Evolutionary conservation across 768 basidiomycete genomes (phyloP).

Genomic region (Boletus eberwhitei): DNA sequence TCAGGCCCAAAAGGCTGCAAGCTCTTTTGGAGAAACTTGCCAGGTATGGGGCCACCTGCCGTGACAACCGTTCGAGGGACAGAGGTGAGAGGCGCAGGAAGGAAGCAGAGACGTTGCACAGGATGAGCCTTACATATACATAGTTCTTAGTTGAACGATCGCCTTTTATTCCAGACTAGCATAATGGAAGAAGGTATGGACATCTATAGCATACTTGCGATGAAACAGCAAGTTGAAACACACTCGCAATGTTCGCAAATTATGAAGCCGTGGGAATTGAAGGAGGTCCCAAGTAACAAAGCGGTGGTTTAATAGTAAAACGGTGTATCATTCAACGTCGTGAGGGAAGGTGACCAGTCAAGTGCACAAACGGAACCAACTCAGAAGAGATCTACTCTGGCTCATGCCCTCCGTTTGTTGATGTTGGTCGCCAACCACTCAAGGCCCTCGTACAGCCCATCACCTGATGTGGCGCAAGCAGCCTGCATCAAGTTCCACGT

Average conservation of each 20-base stretch:
- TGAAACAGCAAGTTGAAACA: slow-evolving; percentile 3
- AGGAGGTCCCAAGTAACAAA: slow-evolving; percentile 27
- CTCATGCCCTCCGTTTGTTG: slow-evolving; percentile 71
- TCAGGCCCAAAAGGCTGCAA: slow-evolving; percentile 71
- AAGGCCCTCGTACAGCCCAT: slow-evolving; percentile 97
- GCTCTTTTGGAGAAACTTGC: slow-evolving; percentile 77
- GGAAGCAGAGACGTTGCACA: slow-evolving; percentile 75
- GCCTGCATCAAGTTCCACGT: slow-evolving; percentile 50
- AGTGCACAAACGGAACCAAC: slow-evolving; percentile 44
- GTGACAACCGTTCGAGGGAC: slow-evolving; percentile 59
- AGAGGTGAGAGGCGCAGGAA: slow-evolving; percentile 67
- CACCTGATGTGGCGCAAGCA: slow-evolving; percentile 97
- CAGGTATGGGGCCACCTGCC: slow-evolving; percentile 58
- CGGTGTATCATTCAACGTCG: slow-evolving; percentile 52
- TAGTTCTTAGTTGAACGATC: slow-evolving; percentile 4
- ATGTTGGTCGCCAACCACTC: slow-evolving; percentile 95
- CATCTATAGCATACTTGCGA: slow-evolving; percentile 21
- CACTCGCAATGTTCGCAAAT: slow-evolving; percentile 6
- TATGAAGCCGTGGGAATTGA: slow-evolving; percentile 20
- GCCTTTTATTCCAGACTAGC: slow-evolving; percentile 8
- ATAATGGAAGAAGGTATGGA: slow-evolving; percentile 6
- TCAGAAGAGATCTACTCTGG: slow-evolving; percentile 26
- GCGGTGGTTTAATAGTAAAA: slow-evolving; percentile 38
- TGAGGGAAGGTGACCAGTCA: slow-evolving; percentile 59
- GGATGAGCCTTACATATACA: slow-evolving; percentile 37